These are phyloP conservation scores for Pythium volutum DNA, from an alignment of 352 stramenopile genomes.

Conservation along the genomic window DNA sequence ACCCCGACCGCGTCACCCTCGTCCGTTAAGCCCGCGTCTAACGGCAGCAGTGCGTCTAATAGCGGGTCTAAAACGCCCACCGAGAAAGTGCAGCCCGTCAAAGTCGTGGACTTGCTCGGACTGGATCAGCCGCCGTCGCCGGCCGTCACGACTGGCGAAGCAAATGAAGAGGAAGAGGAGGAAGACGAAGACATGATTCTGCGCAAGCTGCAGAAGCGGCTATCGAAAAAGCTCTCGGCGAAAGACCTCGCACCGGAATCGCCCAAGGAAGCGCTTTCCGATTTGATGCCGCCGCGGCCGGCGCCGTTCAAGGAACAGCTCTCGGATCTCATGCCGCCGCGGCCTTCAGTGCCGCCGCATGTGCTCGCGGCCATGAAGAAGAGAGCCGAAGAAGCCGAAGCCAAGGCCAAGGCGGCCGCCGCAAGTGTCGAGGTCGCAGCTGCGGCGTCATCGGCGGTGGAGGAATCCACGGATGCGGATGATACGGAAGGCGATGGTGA, in stretches of 20 bases:
- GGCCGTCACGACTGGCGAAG: constrained; percentile 5
- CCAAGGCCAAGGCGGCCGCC: background rate
- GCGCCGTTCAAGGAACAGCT: constrained; percentile 7
- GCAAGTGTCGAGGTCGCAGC: background rate
- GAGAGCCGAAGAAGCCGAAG: background rate
- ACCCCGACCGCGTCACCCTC: constrained; percentile 5
- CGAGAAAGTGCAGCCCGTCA: constrained; percentile 25
- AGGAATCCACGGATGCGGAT: background rate
- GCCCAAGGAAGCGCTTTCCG: constrained; percentile 10
- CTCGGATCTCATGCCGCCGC: constrained; percentile 20
- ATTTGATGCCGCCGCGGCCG: constrained; percentile 20
- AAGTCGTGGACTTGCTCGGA: constrained; percentile 48
- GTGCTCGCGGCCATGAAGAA: constrained; percentile 12
- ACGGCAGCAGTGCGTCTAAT: background rate
- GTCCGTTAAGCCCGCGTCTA: background rate
- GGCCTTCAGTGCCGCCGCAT: constrained; percentile 14
- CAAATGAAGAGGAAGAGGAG: background rate
- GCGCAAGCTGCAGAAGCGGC: constrained; percentile 10
- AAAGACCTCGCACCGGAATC: constrained; percentile 15
- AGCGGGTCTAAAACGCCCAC: constrained; percentile 10
- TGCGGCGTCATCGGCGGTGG: background rate
- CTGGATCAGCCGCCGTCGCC: constrained; percentile 31
- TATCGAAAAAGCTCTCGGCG: constrained; percentile 3
- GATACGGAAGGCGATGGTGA: constrained; percentile 28
- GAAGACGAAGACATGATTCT: constrained; percentile 1